phyloP scores from a whole-genome alignment of 2,329 filamentous ascomycete species.

The Colletotrichum spaethianum region DNA sequence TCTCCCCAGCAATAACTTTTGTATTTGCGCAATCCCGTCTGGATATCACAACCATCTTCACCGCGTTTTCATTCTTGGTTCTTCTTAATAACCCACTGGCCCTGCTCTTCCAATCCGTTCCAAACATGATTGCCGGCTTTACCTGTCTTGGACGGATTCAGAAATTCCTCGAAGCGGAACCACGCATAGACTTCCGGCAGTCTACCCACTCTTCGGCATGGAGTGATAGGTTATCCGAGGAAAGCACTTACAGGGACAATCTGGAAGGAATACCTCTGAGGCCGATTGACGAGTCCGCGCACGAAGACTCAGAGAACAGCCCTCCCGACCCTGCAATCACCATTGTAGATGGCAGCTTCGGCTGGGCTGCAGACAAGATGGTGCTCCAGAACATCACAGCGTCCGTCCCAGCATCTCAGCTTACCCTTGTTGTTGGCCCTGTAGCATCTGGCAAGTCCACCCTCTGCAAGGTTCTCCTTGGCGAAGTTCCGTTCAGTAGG shows the following conservation, averaged over 20 bases:
- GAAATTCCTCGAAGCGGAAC: constrained; percentile 51
- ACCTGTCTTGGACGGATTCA: constrained; percentile 54
- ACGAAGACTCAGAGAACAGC: neutral
- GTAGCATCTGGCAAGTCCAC: constrained; percentile 59
- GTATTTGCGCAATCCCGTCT: constrained; percentile 45
- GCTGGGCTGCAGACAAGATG: constrained; percentile 49
- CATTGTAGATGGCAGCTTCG: constrained; percentile 48
- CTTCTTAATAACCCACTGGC: constrained; percentile 52
- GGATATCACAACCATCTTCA: constrained; percentile 48
- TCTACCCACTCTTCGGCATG: constrained; percentile 11
- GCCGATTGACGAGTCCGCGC: neutral
- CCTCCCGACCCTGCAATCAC: constrained; percentile 1
- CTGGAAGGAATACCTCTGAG: constrained; percentile 21
- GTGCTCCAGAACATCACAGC: constrained; percentile 51
- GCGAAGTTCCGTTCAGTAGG: constrained; percentile 46
- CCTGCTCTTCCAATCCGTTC: constrained; percentile 51
- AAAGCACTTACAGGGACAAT: constrained; percentile 24
- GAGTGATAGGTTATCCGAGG: constrained; percentile 34
- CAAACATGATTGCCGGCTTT: constrained; percentile 49
- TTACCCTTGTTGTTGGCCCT: constrained; percentile 58
- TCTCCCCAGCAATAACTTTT: constrained; percentile 55
- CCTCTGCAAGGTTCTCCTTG: constrained; percentile 54
- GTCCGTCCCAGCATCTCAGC: constrained; percentile 47
- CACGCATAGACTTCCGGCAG: constrained; percentile 46
- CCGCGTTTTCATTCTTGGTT: constrained; percentile 51